Evolutionary conservation across 352 stramenopile species (phyloP).

Genomic region (Pythium biforme): DNA sequence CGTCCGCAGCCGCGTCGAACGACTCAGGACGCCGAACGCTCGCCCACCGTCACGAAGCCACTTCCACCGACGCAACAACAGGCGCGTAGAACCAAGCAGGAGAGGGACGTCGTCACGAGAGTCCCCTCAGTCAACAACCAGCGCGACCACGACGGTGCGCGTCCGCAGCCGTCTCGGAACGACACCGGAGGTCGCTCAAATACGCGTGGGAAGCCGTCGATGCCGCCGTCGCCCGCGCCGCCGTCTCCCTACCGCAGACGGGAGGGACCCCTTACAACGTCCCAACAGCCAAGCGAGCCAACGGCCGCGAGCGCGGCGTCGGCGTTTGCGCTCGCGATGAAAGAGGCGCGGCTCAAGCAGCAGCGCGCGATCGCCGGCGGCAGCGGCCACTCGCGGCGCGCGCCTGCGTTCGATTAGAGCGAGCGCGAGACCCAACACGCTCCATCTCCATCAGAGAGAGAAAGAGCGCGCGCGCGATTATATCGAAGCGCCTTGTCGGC

Average conservation of each 20-base stretch:
- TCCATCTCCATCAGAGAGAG: too few species aligned
- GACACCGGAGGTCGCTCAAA: background rate
- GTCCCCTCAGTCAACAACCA: background rate
- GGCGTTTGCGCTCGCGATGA: conserved; percentile 77
- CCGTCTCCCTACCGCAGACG: too few species aligned
- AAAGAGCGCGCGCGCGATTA: too few species aligned
- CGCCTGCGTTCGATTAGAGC: conserved; percentile 13
- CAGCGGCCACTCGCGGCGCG: background rate
- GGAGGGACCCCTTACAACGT: too few species aligned
- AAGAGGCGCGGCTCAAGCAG: conserved; percentile 69
- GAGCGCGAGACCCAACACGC: too few species aligned
- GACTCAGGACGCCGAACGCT: background rate
- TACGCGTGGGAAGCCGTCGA: background rate
- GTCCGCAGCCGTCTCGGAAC: background rate
- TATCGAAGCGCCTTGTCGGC: too few species aligned
- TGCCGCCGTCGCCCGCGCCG: background rate
- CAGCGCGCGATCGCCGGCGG: conserved; percentile 35
- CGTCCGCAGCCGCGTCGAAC: background rate
- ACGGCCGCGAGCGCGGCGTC: conserved; percentile 51
- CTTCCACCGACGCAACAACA: background rate
- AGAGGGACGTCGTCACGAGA: background rate
- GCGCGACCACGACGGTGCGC: background rate
- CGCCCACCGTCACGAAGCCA: background rate
- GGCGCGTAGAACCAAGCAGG: background rate
- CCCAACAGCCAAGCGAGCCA: conserved; percentile 30